A percentile compares a stretch with the other conserved stretches of the same genome.
Conservation (phyloP, 371 early-diverging fungal species). For the Zopfochytrium polystomum region DNA sequence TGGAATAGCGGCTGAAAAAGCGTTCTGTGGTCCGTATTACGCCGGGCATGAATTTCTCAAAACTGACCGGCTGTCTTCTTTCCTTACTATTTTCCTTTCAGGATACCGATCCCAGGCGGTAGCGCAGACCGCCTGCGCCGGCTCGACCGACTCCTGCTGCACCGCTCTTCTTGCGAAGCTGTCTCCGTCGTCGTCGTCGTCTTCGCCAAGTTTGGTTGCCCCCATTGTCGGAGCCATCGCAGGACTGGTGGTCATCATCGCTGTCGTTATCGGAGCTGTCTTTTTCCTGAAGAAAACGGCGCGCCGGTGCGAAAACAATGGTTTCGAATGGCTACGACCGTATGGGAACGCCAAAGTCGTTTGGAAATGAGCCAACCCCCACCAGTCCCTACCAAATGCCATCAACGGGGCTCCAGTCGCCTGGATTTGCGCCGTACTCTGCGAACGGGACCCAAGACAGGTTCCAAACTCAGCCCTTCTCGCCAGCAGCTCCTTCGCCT, state of each 20-base stretch:
- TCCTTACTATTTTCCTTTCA: background rate
- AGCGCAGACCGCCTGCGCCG: background rate
- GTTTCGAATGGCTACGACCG: background rate
- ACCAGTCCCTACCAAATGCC: background rate
- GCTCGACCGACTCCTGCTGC: no score
- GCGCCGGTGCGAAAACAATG: background rate
- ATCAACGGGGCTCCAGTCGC: background rate
- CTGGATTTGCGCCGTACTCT: background rate
- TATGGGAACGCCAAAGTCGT: background rate
- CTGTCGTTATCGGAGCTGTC: background rate
- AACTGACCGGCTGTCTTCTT: background rate
- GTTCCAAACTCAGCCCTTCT: no score
- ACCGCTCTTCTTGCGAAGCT: no score
- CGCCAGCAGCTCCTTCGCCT: no score
- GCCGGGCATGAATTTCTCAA: background rate
- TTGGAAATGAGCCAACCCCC: background rate
- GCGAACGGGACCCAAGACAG: background rate
- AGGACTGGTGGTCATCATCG: background rate
- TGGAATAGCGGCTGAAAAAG: no score
- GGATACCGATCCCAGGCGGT: background rate
- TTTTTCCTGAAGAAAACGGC: background rate
- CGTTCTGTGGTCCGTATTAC: no score
- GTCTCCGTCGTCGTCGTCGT: background rate
- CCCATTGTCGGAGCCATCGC: slow-evolving; percentile 1
- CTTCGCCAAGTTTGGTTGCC: background rate